Conservation (phyloP, 192 early-diverging fungal genomes). For the Chytriomyces sp. region DNA sequence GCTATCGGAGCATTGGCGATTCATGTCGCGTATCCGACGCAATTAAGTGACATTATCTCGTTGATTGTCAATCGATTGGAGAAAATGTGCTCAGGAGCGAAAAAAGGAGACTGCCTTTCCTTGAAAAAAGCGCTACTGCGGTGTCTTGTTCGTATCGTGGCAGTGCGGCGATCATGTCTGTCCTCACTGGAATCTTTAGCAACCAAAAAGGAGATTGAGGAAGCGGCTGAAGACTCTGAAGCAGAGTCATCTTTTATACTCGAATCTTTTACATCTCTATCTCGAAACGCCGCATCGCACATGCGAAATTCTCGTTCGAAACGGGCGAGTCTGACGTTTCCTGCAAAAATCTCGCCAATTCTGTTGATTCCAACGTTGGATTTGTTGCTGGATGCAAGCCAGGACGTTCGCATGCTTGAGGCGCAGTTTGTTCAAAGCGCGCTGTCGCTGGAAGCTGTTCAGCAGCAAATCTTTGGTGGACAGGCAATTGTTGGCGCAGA, state of each 20-base stretch:
- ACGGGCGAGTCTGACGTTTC: background rate
- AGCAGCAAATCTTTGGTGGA: background rate
- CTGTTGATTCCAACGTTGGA: slow-evolving; percentile 29
- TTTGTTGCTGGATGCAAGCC: slow-evolving; percentile 5
- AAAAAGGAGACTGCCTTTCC: background rate
- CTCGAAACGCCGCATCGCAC: background rate
- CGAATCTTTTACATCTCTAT: background rate
- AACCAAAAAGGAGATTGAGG: background rate
- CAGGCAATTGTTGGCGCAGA: background rate
- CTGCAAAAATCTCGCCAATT: slow-evolving; percentile 13
- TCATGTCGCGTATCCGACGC: slow-evolving; percentile 45
- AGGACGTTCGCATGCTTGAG: slow-evolving; percentile 2
- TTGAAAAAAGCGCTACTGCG: slow-evolving; percentile 2
- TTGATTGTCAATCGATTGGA: slow-evolving; percentile 44
- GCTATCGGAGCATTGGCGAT: slow-evolving; percentile 35
- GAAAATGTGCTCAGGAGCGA: no score
- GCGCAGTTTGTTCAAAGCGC: slow-evolving; percentile 1
- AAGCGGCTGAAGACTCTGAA: background rate
- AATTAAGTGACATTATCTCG: slow-evolving; percentile 46
- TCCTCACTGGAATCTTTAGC: background rate
- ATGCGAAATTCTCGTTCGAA: background rate
- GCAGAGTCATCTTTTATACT: background rate
- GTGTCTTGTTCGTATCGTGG: slow-evolving; percentile 13
- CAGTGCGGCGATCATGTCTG: slow-evolving; percentile 14
- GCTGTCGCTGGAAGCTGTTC: slow-evolving; percentile 4